Base-by-base conservation (phyloP, 306 rosid genomes). In the Leucaena leucocephala region DNA sequence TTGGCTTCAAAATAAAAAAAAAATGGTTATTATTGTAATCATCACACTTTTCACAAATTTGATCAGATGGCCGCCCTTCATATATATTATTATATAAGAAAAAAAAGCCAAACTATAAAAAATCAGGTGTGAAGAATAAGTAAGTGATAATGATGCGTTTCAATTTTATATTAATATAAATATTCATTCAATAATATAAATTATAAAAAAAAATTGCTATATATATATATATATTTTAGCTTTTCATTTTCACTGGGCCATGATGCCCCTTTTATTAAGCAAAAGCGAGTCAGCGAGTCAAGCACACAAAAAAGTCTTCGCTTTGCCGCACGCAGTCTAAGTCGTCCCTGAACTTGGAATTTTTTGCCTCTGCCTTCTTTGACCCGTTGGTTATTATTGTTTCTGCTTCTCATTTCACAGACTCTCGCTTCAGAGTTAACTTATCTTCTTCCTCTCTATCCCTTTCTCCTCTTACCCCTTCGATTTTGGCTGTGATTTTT, bases 321-420 rank as follows among this genome's bases (percentile, higher is more conserved):
- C 78, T 22, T 49, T 69, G 70, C 45, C 0, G 48, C 48, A 64
- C 2, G 39, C 48, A 64, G 81, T 81, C 84, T 17, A 9, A 72
- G 84, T 84, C 85, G 82, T 80, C 80, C 75, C 80, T 43, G 39
- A 59, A 46, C 82, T 50, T 84, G 39, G 83, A 78, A 83, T n/a
- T 46, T 74, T 54, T 71, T 49, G 70, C 52, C 80, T 76, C 42
- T 77, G 19, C 71, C 87, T 72, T 84, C 42, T 84, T 81, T 84
- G 87, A 84, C 85, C 87, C 85, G 82, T 43, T 77, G 65, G 72
- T 35, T 16, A 17, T 48, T 27, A 22, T 27, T 36, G 16, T 44
- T 34, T 52, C 22, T 5, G 19, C 77, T 36, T 36, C 49, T 6
- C 48, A 50, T n/a, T 81, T 64, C 76, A 57, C 75, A 36, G 34